Base-by-base conservation (phyloP, 495 filamentous ascomycete genomes). In the Trichodelitschia bisporula region DNA sequence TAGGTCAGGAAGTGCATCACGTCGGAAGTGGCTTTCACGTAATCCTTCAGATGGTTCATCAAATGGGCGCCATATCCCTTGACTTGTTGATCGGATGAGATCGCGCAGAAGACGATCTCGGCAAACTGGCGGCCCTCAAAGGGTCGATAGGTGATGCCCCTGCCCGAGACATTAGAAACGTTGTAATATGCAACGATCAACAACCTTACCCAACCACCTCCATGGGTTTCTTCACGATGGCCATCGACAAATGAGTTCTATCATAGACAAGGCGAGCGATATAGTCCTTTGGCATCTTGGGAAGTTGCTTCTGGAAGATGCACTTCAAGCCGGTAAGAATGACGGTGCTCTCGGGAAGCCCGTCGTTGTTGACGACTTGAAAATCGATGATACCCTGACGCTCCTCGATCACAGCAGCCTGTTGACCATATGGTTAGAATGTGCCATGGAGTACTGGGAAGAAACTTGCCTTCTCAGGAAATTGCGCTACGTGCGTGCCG, bases 1-100 rank as follows among this genome's bases (percentile, higher is more conserved):
- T 97, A 97, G 5, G 86, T 97, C 10, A 97, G 64, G 56, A 97
- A 95, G 51, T 97, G 80, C 78, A 92, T 91, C 15, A 97, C 83
- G 33, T 82, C 73, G 4, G 77, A 86, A 3, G 80, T 92, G 1
- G 86, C 86, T 55, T 91, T 90, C 41, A 97, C 86, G 46, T 95
- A 97, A 55, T 97, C 86, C 57, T 97, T 97, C 13, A 97, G 57
- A 50, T 97, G 86, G 1, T 75, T 82, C 86, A 97, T 97, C 10
- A 95, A 59, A 55, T 95, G 86, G 9, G 86, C 86, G 39, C 86
- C 89, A 40, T 97, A 97, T 29, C 86, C 86, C 50, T 93, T 95
- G 32, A 97, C 86, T 54, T 97, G 86, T 46, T 97, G 86, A 45
- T 93, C 89, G 2, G 80, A 90, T 14, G 77, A 90, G 38, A 97